Evolutionary conservation across 2,329 filamentous ascomycete genomes (phyloP), one percentile per base, ranked within the genome.

Genomic region (Aspergillus luchuensis): DNA sequence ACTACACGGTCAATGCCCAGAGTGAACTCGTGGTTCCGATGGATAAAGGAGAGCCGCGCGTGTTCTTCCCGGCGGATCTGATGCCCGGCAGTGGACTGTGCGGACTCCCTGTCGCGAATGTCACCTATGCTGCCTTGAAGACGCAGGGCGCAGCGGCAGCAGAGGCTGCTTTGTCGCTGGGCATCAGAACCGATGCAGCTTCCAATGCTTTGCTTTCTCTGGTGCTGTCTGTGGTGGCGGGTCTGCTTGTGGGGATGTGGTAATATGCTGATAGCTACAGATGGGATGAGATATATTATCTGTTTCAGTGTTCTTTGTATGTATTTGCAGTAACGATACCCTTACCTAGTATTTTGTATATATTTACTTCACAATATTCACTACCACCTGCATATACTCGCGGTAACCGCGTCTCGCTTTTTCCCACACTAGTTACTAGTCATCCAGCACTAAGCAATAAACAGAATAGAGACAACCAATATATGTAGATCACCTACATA

Each of bases 81-180:
- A 69, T 75, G 71, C 51, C 59, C 3, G 72, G 72, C n/a, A 73
- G 70, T 64, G 71, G 71, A 6, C 57, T 75, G 13, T 75, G 73
- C 58, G 71, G 72, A 25, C 33, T 15, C 17, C 28, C 25, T 5
- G 25, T 30, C 10, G 45, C 53, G 25, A 56, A 56, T 15, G 13
- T 33, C 38, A 30, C 53, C 15, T 56, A 43, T 8, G 15, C 43
- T 8, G 30, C 21, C 7, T 41, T 45, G 7, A 43, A 33, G 39
- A 39, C 25, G 8, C 25, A 45, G 39, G 28, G 21, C 5, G 53
- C 53, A 8, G 25, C 23, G 2, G 53, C 52, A 1, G 36, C 52
- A 0, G 36, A 23, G 5, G 21, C 39, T 5, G 25, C 28, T 3
- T 30, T 25, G 2, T 45, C 53, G n/a, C 5, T 15, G 17, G 53